Conservation (phyloP, 164 flowering plant genomes). For the Nymphaea thermarum region DNA sequence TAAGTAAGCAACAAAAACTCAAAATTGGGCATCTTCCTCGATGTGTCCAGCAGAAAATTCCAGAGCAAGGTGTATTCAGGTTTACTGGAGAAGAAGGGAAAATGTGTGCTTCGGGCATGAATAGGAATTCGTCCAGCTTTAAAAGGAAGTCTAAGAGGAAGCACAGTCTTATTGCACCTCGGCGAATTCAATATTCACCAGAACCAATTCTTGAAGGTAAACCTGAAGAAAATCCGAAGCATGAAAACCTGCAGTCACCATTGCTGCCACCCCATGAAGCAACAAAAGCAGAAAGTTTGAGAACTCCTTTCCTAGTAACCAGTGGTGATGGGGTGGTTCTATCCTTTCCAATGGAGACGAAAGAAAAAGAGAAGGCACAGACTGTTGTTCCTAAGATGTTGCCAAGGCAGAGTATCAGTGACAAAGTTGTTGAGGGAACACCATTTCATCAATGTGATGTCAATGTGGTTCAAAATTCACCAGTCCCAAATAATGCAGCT, state of each 20-base stretch:
- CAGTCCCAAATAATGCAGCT: neutral
- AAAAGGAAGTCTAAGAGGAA: conserved; percentile 19
- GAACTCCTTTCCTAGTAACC: neutral
- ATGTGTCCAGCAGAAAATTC: conserved; percentile 11
- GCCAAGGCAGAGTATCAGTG: neutral
- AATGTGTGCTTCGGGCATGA: conserved; percentile 10
- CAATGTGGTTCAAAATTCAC: neutral
- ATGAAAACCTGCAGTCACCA: conserved; percentile 8
- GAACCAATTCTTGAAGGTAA: conserved; percentile 9
- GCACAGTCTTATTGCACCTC: conserved; percentile 14
- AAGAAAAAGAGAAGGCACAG: neutral
- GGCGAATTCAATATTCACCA: conserved; percentile 15
- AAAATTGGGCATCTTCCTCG: conserved; percentile 6
- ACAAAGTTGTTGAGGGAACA: neutral
- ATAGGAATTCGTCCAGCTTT: conserved; percentile 14
- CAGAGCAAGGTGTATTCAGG: conserved; percentile 22
- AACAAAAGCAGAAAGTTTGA: neutral
- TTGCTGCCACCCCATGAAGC: conserved; percentile 6
- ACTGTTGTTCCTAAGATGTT: neutral
- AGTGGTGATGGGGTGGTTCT: neutral
- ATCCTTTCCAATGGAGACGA: neutral
- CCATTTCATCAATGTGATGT: neutral
- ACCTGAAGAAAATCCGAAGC: neutral
- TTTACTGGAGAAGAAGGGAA: conserved; percentile 27
- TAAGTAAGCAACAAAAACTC: conserved; percentile 7